Conservation (phyloP, 768 basidiomycete genomes). For the Lyophyllum semitale region DNA sequence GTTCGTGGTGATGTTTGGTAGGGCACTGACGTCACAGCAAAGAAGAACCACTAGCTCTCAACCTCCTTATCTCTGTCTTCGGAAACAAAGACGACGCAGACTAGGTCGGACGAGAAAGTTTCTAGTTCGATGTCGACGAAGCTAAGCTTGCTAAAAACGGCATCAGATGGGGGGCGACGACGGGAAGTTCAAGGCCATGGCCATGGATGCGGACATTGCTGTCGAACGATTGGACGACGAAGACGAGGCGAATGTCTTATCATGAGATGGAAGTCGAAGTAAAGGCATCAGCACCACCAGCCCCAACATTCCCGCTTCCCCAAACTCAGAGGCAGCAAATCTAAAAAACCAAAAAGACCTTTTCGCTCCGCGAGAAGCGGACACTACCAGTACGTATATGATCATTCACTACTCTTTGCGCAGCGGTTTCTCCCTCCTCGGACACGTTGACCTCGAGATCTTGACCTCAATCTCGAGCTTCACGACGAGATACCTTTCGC, state of each 20-base stretch:
- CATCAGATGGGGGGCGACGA: constrained; percentile 28
- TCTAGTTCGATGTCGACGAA: constrained; percentile 57
- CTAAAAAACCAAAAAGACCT: constrained; percentile 64
- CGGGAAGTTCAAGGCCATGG: constrained; percentile 18
- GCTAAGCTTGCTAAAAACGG: constrained; percentile 10
- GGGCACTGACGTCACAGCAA: constrained; percentile 36
- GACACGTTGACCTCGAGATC: no score
- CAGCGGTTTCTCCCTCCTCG: constrained; percentile 75
- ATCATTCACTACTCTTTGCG: background rate
- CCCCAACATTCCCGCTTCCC: constrained; percentile 3
- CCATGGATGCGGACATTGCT: constrained; percentile 2
- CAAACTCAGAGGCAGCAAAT: constrained; percentile 11
- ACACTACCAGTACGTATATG: constrained; percentile 53
- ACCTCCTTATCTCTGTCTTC: constrained; percentile 56
- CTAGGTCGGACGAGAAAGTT: constrained; percentile 63
- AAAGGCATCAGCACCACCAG: background rate
- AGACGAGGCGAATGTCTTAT: constrained; percentile 15
- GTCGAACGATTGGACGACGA: background rate
- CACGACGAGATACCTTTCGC: no score
- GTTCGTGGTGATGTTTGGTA: no score
- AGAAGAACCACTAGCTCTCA: constrained; percentile 49
- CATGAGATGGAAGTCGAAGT: constrained; percentile 10
- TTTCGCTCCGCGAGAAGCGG: constrained; percentile 69
- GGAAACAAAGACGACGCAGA: constrained; percentile 46
- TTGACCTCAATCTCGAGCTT: no score